Percentiles rank a stretch among this genome's conserved stretches.
These are phyloP conservation scores for Boletus subparvulus DNA, from an alignment of 768 basidiomycete species.

Conservation along the genomic window DNA sequence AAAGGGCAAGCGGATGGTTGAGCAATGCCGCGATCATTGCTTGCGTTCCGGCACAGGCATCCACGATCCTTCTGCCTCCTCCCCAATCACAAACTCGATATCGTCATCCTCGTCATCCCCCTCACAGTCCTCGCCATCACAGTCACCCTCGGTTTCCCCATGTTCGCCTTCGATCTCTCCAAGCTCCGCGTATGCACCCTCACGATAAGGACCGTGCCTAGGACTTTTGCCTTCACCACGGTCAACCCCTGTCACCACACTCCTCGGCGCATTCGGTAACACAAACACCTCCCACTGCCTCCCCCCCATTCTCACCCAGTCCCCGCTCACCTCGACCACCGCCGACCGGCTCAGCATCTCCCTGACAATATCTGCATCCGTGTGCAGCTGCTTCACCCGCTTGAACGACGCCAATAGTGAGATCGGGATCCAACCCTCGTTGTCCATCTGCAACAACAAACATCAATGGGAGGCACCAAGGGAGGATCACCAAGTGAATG, in stretches of 20 bases:
- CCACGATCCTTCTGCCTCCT: slow-evolving; percentile 41
- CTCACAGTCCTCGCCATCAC: slow-evolving; percentile 36
- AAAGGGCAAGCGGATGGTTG: background rate
- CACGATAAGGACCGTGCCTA: background rate
- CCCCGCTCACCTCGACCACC: slow-evolving; percentile 66
- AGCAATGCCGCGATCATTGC: slow-evolving; percentile 5
- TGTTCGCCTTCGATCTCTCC: slow-evolving; percentile 19
- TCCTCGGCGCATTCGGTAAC: slow-evolving; percentile 55
- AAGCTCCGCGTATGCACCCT: slow-evolving; percentile 1
- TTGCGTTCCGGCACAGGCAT: slow-evolving; percentile 35
- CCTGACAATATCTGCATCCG: slow-evolving; percentile 55
- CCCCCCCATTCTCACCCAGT: slow-evolving; percentile 66
- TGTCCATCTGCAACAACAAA: slow-evolving; percentile 70
- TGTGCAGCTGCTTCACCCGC: slow-evolving; percentile 69
- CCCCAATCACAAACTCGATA: slow-evolving; percentile 69
- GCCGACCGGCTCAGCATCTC: slow-evolving; percentile 69
- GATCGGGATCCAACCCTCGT: slow-evolving; percentile 83
- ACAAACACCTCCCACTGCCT: slow-evolving; percentile 60
- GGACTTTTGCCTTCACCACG: background rate
- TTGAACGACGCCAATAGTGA: slow-evolving; percentile 84
- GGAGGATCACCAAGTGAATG: background rate
- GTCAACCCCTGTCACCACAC: slow-evolving; percentile 28
- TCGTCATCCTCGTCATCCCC: slow-evolving; percentile 69
- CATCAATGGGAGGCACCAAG: background rate
- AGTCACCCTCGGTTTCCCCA: slow-evolving; percentile 27